Evolutionary conservation across 805 yeast species (phyloP).

Genomic region (Ogataea haglerorum): DNA sequence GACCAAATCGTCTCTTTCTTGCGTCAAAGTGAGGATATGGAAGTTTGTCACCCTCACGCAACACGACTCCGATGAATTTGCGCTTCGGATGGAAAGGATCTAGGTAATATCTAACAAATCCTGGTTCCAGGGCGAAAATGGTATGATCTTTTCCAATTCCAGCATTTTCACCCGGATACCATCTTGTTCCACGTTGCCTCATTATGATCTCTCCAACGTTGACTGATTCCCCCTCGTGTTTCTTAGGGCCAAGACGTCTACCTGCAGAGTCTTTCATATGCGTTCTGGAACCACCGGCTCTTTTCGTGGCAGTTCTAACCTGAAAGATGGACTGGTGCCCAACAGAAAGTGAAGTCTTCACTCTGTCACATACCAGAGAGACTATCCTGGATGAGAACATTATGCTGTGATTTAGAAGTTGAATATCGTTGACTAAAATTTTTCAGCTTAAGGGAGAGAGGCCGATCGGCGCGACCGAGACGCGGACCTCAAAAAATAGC

Average conservation of each 20-base stretch:
- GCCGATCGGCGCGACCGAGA: conserved; percentile 9
- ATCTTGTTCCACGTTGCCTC: conserved; percentile 93
- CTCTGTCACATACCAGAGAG: conserved; percentile 12
- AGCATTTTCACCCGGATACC: conserved; percentile 91
- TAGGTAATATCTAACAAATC: conserved; percentile 82
- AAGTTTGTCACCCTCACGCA: conserved; percentile 55
- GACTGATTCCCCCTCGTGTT: conserved; percentile 72
- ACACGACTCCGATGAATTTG: conserved; percentile 84
- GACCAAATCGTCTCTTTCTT: conserved; percentile 79
- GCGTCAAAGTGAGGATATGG: conserved; percentile 95
- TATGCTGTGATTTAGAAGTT: background rate
- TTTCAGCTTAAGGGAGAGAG: conserved; percentile 1
- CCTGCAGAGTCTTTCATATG: conserved; percentile 94
- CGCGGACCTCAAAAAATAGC: background rate
- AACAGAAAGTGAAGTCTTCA: conserved; percentile 11
- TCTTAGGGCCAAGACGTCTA: conserved; percentile 88
- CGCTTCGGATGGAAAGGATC: conserved; percentile 97
- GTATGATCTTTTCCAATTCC: conserved; percentile 94
- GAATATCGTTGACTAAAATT: conserved; percentile 8
- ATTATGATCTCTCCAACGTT: conserved; percentile 80
- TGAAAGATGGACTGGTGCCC: conserved; percentile 26
- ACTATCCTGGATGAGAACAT: conserved; percentile 8
- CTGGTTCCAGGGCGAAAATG: conserved; percentile 86
- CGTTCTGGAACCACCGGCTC: conserved; percentile 92
- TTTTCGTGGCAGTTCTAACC: conserved; percentile 88